Evolutionary conservation across 352 stramenopile species (phyloP), one percentile per base, ranked within the genome.

Genomic region (Phytophthora citrophthora): DNA sequence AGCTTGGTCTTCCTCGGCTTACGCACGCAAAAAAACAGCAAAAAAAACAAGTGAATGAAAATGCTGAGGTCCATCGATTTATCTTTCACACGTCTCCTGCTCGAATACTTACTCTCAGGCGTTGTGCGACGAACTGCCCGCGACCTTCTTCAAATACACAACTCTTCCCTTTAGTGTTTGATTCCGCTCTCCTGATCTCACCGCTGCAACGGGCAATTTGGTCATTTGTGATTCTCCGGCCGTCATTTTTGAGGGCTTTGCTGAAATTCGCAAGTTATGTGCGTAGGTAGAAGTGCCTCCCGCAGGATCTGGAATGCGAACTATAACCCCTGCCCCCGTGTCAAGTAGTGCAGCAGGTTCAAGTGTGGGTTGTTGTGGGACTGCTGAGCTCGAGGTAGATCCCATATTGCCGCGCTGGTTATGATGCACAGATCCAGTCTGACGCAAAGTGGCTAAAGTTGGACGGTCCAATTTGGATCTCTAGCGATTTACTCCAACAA

Each of bases 111-210:
- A 20, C 20, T 26, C 20, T 23, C 66, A 70, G 2, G 48, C 13
- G 31, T 40, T 51, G 23, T 52, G 47, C 26, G 53, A 15, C 20
- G 34, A 50, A 16, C 36, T 70, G 11, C 36, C 43, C 23, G 70
- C 53, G 3, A 71, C 62, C 41, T 75, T 79, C 68, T 87, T 90
- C 20, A 91, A 61, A 56, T 83, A 93, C 36, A 91, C 70, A 40
- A 91, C 48, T 36, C 78, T 93, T 59, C 58, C 58, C 61, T 78
- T 79, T 31, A 90, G 46, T 20, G 54, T 43, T 53, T 64, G n/a
- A 34, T 91, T 93, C 29, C 68, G 57, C 4, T 51, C 47, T 31
- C 79, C 78, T 24, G 57, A 49, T 62, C 58, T 84, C 32, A 71
- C 81, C 0, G 83, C 62, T 24, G 78, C 51, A n/a, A 88, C 56